Percentiles rank a stretch among this genome's conserved stretches.
Evolutionary conservation across 208 protist species (phyloP).

Genomic region (Herpetomonas samuelpessoai): DNA sequence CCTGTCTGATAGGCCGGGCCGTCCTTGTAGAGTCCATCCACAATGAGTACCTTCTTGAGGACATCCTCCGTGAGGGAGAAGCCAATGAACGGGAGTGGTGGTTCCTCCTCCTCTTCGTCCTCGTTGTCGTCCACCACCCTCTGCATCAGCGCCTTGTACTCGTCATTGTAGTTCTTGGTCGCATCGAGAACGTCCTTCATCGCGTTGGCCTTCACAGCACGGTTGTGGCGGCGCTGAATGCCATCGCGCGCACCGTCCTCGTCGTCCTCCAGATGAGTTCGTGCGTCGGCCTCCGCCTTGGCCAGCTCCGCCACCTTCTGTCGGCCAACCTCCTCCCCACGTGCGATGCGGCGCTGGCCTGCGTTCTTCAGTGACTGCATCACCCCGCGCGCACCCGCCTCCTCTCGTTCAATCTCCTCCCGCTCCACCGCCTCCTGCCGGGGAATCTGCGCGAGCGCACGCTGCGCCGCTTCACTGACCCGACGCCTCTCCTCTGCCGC

Average conservation of each 20-base stretch:
- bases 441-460: not conserved
- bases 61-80: conserved; percentile 41
- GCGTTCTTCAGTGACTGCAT: not conserved
- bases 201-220: conserved; percentile 6
- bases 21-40: conserved; percentile 35
- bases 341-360: not conserved
- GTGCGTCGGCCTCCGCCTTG: not conserved
- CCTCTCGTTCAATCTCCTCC: conserved; percentile 4
- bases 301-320: not conserved
- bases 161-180: conserved; percentile 18
- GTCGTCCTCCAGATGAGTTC: not conserved
- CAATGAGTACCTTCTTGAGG: conserved; percentile 17
- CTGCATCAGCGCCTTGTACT: conserved; percentile 29
- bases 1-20: conserved; percentile 50
- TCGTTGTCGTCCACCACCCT: not conserved
- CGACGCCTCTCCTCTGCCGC: not conserved
- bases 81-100: conserved; percentile 45
- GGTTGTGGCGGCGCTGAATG: not conserved
- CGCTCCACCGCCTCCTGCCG: conserved; percentile 3
- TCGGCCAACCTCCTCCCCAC: conserved; percentile 4
- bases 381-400: conserved; percentile 1
- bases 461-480: not conserved
- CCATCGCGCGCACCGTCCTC: conserved; percentile 4
- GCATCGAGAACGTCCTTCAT: conserved; percentile 23
- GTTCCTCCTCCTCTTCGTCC: conserved; percentile 1